Base-by-base conservation (phyloP, 768 basidiomycete species). In the Pleurotus cornucopiae region DNA sequence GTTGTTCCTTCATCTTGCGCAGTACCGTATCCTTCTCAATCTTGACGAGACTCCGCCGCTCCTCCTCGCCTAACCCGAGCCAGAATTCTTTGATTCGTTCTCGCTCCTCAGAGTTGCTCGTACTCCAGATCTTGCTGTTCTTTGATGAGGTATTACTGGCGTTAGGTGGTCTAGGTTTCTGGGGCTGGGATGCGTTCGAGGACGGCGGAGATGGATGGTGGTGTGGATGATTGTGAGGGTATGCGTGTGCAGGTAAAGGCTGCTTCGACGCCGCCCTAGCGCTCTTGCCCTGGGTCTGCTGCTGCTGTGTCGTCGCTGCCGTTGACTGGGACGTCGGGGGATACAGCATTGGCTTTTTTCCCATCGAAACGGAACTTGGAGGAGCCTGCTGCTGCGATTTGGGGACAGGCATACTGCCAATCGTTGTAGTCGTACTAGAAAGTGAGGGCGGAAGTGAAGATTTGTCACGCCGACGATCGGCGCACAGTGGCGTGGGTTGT, bases 1-100 rank as follows among this genome's bases (percentile, higher is more conserved):
- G 94, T 77, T 98, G 92, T 73, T 99, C 97, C 78, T 98, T 98
- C 94, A 99, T 99, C 84, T 98, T 98, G 73, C 84, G 84, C 57
- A 98, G 75, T 26, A 98, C 96, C 21, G 94, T 93, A 69, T 98
- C 95, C 75, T 98, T 98, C 80, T 99, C 97, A 66, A 98, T 85
- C 79, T 91, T 91, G 75, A 99, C 94, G 58, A 99, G 82, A 72
- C 85, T 89, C 60, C 91, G 76, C 26, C 97, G 83, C 70, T 98
- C 94, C 57, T 88, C 84, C 75, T 98, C 94, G 25, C 84, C 84
- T n/a, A 99, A 80, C 23, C 83, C 88, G 26, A 98, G 83, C 97
- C 96, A 99, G 71, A 98, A 99, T 65, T 94, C 90, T 72, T 96
- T 95, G 75, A 98, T 99, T 62, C 93, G 85, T 70, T 98, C 95